These are phyloP conservation scores for Ophiocordyceps unilateralis DNA, from an alignment of 2,329 filamentous ascomycete species.

Conservation along the genomic window DNA sequence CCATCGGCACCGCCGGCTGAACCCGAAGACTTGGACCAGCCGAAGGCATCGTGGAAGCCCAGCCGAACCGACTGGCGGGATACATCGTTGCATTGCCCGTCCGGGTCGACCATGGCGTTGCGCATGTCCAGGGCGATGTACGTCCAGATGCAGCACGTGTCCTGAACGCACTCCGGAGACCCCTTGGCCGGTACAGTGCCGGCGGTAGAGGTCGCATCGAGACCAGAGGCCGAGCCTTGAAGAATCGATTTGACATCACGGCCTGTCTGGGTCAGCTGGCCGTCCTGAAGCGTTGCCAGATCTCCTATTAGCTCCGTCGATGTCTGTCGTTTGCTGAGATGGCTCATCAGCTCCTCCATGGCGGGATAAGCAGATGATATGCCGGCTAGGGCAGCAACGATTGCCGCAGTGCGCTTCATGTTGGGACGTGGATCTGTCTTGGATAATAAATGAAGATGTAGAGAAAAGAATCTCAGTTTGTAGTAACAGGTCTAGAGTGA, in stretches of 20 bases:
- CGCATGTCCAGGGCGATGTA: slow-evolving; percentile 20
- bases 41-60: slow-evolving; percentile 28
- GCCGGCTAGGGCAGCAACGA: neutral
- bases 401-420: neutral
- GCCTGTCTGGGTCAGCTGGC: slow-evolving; percentile 13
- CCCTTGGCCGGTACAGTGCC: neutral
- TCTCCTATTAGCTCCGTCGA: slow-evolving; percentile 15
- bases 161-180: slow-evolving; percentile 9
- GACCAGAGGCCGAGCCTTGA: slow-evolving; percentile 4
- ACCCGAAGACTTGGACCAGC: slow-evolving; percentile 13
- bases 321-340: neutral
- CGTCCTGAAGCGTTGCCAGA: slow-evolving; percentile 11
- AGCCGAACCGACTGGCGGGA: slow-evolving; percentile 23
- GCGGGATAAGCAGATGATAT: neutral
- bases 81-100: slow-evolving; percentile 19
- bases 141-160: slow-evolving; percentile 24
- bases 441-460: neutral
- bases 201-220: neutral
- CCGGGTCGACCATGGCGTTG: slow-evolving; percentile 13
- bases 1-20: slow-evolving; percentile 24
- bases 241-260: slow-evolving; percentile 16
- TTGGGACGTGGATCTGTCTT: neutral
- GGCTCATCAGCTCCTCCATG: neutral
- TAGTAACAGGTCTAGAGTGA: too few species aligned
- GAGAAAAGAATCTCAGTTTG: neutral